These are phyloP conservation scores for Arachnomyces sp. DNA, from an alignment of 2,329 filamentous ascomycete species.

Conservation along the genomic window DNA sequence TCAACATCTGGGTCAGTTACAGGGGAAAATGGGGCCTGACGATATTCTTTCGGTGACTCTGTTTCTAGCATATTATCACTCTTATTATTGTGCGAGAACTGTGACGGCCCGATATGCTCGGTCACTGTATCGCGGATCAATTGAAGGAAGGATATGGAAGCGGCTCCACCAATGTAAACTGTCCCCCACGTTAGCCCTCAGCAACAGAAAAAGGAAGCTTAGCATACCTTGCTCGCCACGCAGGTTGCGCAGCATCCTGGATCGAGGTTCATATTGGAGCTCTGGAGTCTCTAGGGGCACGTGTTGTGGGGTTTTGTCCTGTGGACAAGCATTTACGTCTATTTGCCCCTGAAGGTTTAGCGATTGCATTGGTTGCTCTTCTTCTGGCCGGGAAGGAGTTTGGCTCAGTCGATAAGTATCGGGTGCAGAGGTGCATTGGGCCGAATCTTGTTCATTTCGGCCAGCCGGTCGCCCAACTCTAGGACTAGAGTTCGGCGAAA, in stretches of 20 bases:
- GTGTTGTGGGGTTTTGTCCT: neutral
- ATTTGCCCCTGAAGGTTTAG: constrained; percentile 3
- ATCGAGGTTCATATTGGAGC: constrained; percentile 8
- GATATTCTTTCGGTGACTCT: constrained; percentile 29
- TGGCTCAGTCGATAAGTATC: constrained; percentile 1
- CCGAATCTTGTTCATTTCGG: no score
- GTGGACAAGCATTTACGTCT: neutral
- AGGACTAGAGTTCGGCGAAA: no score
- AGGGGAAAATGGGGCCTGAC: constrained; percentile 15
- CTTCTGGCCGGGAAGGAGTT: constrained; percentile 7
- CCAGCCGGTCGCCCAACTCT: no score
- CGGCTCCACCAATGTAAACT: constrained; percentile 46
- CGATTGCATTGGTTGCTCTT: constrained; percentile 4
- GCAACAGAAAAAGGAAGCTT: no score
- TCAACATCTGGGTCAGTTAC: constrained; percentile 24
- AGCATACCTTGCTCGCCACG: constrained; percentile 44
- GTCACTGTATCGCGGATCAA: constrained; percentile 42
- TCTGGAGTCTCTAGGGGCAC: constrained; percentile 14
- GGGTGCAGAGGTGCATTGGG: no score
- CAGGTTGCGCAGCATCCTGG: constrained; percentile 44
- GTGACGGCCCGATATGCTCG: constrained; percentile 46
- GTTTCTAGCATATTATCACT: constrained; percentile 48
- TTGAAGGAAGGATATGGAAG: constrained; percentile 49
- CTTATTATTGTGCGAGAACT: constrained; percentile 45
- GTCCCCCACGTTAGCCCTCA: neutral